Base-by-base conservation (phyloP, 306 rosid species). In the Hylodesmum podocarpum region DNA sequence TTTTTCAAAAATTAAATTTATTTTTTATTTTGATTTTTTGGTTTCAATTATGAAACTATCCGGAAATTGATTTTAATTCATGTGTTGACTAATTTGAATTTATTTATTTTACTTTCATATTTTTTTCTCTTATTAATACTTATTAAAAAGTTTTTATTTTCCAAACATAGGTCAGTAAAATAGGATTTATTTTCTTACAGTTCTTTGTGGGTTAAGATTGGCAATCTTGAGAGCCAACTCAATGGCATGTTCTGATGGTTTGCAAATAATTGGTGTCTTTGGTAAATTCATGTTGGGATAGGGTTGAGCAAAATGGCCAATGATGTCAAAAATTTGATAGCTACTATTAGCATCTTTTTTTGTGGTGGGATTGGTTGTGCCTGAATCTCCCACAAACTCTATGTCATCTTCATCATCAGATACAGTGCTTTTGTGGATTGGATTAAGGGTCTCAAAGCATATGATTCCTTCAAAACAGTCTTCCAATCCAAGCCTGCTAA, bases 371-470 rank as follows among this genome's bases (percentile, higher is more conserved):
- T 25, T 72, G 44, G 59, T 54, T 70, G 69, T 66, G 75, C 68
- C 78, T 59, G 78, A 73, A 49, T 89, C 89, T 18, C 98, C 90
- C n/a, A 85, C 70, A 78, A 88, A 91, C 46, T 85, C 98, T 66
- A 85, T 78, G 78, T 88, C 91, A 80, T 82, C 75, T 40, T 92
- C 96, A 62, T 89, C 96, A 75, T 86, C 97, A 33, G 91, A 91
- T 27, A 82, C 77, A 33, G 65, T 82, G 72, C 14, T 84, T 61
- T 86, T 88, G 77, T 92, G 91, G 39, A 47, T 81, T 1, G 89
- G 96, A 85, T 96, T 96, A 59, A 96, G 88, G 36, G 97, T 96
- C 87, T 96, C 99, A 80, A 96, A 96, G 84, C 98, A 96, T 57
- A 91, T 85, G 27, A 96, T 92, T 70, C 98, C 97, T 82, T 91